Evolutionary conservation across 805 yeast species (phyloP), one percentile per base, ranked within the genome.

Genomic region (Myxozyma melibiosi): DNA sequence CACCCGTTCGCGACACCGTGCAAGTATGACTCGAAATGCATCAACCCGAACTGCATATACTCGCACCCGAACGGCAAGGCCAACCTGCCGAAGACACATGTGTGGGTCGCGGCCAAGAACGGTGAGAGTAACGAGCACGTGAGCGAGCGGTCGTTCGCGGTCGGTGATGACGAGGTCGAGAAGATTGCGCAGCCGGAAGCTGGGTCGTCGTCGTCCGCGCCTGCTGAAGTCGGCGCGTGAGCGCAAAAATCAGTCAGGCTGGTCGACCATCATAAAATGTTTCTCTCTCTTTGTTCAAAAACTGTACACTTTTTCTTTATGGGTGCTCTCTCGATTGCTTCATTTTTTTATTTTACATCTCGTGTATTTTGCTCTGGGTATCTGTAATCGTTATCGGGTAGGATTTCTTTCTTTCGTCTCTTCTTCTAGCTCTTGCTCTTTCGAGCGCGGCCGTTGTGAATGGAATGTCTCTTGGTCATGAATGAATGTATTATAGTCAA

Each of bases 1-100:
- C 97, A 90, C 71, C 96, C 96, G 40, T 75, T 88, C 38, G 78
- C 78, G 62, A 91, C 86, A 68, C 84, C 80, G 51, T 90, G 97
- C 75, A 87, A 86, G 66, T 90, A 84, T 72, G 95, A 90, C 13
- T 77, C 77, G 56, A 81, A 82, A 61, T 90, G 97, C 74, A 81
- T 78, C 65, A 89, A 88, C 71, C 76, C 77, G 50, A 76, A 78
- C 53, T 90, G 97, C 77, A 71, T 83, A 63, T 90, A 77, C 73
- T 79, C 78, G 66, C 97, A 90, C 72, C 96, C 97, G 13, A 85
- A 82, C 56, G 94, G 89, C 8, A 58, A 51, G 37, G 51, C 40
- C 7, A 47, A 38, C 9, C 22, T 44, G n/a, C 28, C 58, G 22
- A 35, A 55, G n/a, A 43, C 27, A 18, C 28, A 58, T 34, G 52